Conservation (phyloP, 108 stramenopile species). For the Nannochloropsis salina region DNA sequence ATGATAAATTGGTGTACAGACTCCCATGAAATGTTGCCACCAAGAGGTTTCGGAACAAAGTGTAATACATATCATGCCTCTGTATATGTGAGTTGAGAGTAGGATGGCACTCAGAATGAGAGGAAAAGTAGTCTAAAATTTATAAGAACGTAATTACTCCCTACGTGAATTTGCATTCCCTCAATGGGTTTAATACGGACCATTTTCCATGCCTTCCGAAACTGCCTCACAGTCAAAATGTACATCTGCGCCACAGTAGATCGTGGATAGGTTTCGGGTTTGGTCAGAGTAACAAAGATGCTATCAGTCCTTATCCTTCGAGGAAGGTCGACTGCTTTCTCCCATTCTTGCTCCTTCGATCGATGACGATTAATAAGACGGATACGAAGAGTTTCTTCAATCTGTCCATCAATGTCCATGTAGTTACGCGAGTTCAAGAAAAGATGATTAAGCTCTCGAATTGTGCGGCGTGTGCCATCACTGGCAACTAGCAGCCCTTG, state of each 20-base stretch:
- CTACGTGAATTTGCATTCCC: neutral
- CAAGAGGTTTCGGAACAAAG: slow-evolving; percentile 34
- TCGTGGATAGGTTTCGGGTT: slow-evolving; percentile 2
- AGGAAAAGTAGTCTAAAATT: neutral
- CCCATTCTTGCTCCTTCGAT: neutral
- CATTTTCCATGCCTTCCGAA: slow-evolving; percentile 21
- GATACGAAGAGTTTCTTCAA: neutral
- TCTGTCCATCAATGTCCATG: neutral
- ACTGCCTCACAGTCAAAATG: neutral
- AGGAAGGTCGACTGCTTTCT: neutral
- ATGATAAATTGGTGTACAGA: slow-evolving; percentile 38
- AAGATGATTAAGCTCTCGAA: neutral
- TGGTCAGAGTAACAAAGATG: neutral
- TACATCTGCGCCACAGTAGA: neutral
- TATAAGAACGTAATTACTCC: neutral
- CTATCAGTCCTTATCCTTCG: neutral
- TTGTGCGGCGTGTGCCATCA: neutral
- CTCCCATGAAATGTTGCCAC: slow-evolving; percentile 33
- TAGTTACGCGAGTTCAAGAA: neutral
- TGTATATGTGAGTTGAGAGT: neutral
- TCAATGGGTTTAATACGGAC: neutral
- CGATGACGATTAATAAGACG: neutral
- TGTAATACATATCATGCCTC: neutral
- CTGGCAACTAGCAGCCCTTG: neutral
- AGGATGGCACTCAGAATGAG: neutral